Conservation (phyloP, 73 alveolate species). For the Loxodes magnus region DNA sequence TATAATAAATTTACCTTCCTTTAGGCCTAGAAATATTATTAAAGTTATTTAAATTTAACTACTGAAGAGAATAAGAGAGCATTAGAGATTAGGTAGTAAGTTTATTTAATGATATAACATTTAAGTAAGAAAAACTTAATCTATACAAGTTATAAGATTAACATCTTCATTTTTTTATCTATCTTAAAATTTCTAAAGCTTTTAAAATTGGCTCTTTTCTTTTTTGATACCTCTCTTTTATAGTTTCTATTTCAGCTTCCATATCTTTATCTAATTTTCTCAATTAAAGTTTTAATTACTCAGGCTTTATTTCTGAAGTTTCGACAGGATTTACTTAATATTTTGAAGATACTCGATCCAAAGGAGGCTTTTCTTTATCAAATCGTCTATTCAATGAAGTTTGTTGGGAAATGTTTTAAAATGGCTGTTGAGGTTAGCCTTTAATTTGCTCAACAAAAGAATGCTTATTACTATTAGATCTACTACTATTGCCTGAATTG, state of each 20-base stretch:
- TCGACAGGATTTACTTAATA: conserved; percentile 28
- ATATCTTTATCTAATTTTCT: conserved; percentile 19
- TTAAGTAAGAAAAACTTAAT: neutral
- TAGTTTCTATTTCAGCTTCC: conserved; percentile 41
- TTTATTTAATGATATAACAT: too few relatives aligned
- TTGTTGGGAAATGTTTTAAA: neutral
- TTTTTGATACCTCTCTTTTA: conserved; percentile 20
- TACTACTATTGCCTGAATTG: too few relatives aligned
- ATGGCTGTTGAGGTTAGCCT: conserved; percentile 4
- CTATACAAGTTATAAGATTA: neutral
- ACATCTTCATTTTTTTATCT: neutral
- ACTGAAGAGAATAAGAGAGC: too few relatives aligned
- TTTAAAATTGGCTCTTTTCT: conserved; percentile 15
- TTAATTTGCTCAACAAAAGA: too few relatives aligned
- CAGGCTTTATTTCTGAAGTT: conserved; percentile 21
- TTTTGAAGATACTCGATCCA: neutral
- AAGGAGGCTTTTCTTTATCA: neutral
- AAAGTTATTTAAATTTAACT: too few relatives aligned
- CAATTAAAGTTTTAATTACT: conserved; percentile 16
- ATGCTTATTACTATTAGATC: too few relatives aligned
- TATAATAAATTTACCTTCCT: too few relatives aligned
- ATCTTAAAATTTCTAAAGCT: neutral
- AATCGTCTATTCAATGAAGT: neutral
- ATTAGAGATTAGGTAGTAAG: too few relatives aligned
- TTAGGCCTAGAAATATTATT: too few relatives aligned